These are phyloP conservation scores for Yarrowia osloensis DNA, from an alignment of 805 yeast species.

Conservation along the genomic window DNA sequence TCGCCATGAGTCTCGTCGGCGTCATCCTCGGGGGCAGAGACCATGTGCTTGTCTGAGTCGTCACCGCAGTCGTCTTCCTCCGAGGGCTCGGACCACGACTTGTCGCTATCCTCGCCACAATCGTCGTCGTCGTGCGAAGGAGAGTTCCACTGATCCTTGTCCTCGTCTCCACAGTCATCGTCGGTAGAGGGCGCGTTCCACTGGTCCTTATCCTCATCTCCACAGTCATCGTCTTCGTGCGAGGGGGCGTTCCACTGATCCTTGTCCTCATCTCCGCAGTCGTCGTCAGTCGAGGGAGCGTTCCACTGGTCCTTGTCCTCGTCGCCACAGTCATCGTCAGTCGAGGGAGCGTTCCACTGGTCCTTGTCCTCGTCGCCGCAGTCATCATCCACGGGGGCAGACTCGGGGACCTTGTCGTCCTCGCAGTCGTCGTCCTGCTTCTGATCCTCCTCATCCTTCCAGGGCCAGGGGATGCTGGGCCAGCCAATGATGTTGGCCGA, in stretches of 20 bases:
- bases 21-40: not conserved
- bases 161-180: slow-evolving; percentile 16
- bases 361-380: slow-evolving; percentile 13
- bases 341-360: not conserved
- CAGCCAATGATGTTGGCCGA: slow-evolving; percentile 17
- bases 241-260: not conserved
- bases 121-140: not conserved
- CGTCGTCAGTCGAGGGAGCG: not conserved
- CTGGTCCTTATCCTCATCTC: not conserved
- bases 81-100: not conserved
- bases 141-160: not conserved
- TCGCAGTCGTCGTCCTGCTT: slow-evolving; percentile 7
- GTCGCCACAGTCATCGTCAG: slow-evolving; percentile 6
- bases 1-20: not conserved
- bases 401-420: not conserved
- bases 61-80: slow-evolving; percentile 16
- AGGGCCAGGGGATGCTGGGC: slow-evolving; percentile 29
- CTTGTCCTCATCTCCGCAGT: slow-evolving; percentile 18
- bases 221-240: not conserved
- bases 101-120: not conserved
- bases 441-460: slow-evolving; percentile 18
- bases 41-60: not conserved
- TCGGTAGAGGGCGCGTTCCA: not conserved
- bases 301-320: not conserved
- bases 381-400: not conserved